Evolutionary conservation across 2,329 filamentous ascomycete species (phyloP), one percentile per base, ranked within the genome.

Genomic region (Pseudogymnoascus sp.): DNA sequence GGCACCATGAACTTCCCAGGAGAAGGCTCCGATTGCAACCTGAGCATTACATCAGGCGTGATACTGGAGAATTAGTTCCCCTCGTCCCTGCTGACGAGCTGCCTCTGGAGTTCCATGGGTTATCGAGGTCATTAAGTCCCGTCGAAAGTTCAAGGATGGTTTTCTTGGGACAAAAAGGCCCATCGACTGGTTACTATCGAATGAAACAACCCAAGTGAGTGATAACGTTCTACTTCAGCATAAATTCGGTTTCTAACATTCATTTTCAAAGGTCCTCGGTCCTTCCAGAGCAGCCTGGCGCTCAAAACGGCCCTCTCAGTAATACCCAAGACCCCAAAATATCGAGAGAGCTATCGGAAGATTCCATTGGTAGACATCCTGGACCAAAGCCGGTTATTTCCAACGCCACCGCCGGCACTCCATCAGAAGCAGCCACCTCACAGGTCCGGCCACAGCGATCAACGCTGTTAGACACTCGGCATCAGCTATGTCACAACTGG

Each of bases 1-100:
- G 11, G 16, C 49, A 33, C 28, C 28, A 33, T 55, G 49, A 55
- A 1, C 28, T 55, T 55, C 28, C 49, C 16, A 33, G 9, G n/a
- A 55, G 49, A 55, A 35, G 28, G 9, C 9, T 8, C 5, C 28
- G 28, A 8, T 35, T 55, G 5, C 49, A 33, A n/a, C 49, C 49
- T 18, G 72, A 72, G 7, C 74, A 78, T 71, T 83, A 80, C 68
- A 65, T 83, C 59, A 72, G 80, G 64, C 77, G 80, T 1, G 78
- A 76, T 5, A 71, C 69, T 2, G 67, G 70, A 1, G 71, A 74
- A n/a, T 75, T 81, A 3, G 80, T 84, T 1, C 83, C 82, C 5
- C 75, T 85, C n/a, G 75, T 85, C n/a, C 76, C 82, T 0, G 70
- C 78, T 11, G 82, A 84, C 68, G 75, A 83, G 64, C 76, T 85